Conservation (phyloP, 805 yeast species). For the Lipomyces spencermartinsiae region DNA sequence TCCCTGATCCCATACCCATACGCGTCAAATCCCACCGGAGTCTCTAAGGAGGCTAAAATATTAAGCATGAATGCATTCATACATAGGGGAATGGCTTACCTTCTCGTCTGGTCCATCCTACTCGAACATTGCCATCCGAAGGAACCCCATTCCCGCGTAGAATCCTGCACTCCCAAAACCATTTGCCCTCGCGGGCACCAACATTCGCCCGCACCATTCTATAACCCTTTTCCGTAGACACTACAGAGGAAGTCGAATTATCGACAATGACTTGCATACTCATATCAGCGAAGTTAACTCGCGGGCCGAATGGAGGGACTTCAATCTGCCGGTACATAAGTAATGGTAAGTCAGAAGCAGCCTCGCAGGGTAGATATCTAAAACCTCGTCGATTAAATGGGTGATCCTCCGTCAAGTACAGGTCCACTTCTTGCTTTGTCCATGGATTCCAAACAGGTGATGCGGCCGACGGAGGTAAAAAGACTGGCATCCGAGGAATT, state of each 20-base stretch:
- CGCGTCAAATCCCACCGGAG: slow-evolving; percentile 95
- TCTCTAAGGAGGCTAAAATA: slow-evolving; percentile 72
- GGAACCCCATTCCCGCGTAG: slow-evolving; percentile 44
- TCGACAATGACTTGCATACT: slow-evolving; percentile 61
- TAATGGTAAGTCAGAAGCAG: slow-evolving; percentile 60
- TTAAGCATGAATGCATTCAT: not conserved
- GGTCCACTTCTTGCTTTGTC: slow-evolving; percentile 38
- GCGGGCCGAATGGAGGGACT: slow-evolving; percentile 64
- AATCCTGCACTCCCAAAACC: slow-evolving; percentile 80
- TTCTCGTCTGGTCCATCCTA: slow-evolving; percentile 85
- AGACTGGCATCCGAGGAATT: slow-evolving; percentile 33
- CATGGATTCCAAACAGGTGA: slow-evolving; percentile 1
- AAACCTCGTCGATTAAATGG: slow-evolving; percentile 83
- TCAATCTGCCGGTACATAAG: slow-evolving; percentile 75
- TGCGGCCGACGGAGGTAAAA: slow-evolving; percentile 11
- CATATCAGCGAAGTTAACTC: slow-evolving; percentile 72
- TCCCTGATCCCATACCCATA: slow-evolving; percentile 93
- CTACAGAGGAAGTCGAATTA: slow-evolving; percentile 47
- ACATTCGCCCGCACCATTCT: slow-evolving; percentile 76
- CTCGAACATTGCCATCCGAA: slow-evolving; percentile 65
- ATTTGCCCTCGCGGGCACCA: slow-evolving; percentile 75
- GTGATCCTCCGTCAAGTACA: slow-evolving; percentile 68
- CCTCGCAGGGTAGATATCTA: slow-evolving; percentile 78
- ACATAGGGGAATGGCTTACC: slow-evolving; percentile 14
- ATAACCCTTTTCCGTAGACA: slow-evolving; percentile 77